Conservation (phyloP, 306 rosid species). For the Vigna mungo region DNA sequence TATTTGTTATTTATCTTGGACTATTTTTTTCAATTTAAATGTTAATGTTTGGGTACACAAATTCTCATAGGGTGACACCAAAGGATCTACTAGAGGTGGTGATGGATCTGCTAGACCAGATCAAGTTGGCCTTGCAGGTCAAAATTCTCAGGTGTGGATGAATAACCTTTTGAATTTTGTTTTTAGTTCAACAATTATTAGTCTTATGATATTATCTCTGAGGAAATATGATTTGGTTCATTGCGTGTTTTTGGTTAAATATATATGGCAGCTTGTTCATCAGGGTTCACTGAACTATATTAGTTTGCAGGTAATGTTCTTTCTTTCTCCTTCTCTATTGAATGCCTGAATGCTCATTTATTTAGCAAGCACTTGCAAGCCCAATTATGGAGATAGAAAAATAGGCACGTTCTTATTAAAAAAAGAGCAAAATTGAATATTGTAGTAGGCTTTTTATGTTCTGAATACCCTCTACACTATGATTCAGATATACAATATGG, state of each 20-base stretch:
- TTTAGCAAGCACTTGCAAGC: neutral
- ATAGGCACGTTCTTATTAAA: conserved; percentile 5
- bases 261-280: conserved; percentile 63
- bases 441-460: neutral
- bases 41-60: conserved; percentile 40
- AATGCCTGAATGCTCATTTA: conserved; percentile 27
- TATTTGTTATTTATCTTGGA: conserved; percentile 5
- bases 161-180: conserved; percentile 15
- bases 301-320: conserved; percentile 66
- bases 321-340: conserved; percentile 36
- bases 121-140: conserved; percentile 60
- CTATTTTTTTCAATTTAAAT: conserved; percentile 27
- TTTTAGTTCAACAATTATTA: conserved; percentile 13
- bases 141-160: conserved; percentile 75
- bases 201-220: conserved; percentile 5
- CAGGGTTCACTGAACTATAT: conserved; percentile 73
- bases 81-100: conserved; percentile 82
- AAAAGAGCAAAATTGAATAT: neutral
- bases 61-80: conserved; percentile 80
- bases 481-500: no score
- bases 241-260: conserved; percentile 39
- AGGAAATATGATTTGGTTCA: conserved; percentile 23
- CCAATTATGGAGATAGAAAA: conserved; percentile 21
- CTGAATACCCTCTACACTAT: neutral
- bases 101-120: conserved; percentile 79